Evolutionary conservation across 768 basidiomycete species (phyloP).

Genomic region (Saitozyma sp.): DNA sequence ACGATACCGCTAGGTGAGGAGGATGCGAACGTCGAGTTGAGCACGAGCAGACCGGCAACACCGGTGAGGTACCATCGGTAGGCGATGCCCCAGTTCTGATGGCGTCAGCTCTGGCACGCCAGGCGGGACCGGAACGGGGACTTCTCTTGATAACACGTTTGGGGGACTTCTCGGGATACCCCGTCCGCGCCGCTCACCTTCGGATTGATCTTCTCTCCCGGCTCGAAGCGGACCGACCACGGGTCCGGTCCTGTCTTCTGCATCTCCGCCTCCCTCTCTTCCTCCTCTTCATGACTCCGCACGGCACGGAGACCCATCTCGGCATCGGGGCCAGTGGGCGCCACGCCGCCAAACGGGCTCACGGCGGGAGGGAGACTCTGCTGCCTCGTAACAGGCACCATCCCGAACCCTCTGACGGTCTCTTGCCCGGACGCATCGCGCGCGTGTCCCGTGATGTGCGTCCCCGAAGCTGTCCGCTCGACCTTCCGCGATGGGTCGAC

Average conservation of each 20-base stretch:
- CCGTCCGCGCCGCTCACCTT: constrained; percentile 30
- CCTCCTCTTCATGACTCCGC: constrained; percentile 38
- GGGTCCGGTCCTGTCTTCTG: constrained; percentile 41
- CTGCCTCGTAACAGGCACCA: constrained; percentile 28
- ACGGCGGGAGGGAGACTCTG: constrained; percentile 32
- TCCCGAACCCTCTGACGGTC: constrained; percentile 18
- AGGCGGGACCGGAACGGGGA: too few species aligned
- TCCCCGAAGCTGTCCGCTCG: constrained; percentile 25
- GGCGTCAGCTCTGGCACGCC: neutral
- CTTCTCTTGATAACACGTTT: too few species aligned
- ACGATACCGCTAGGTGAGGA: constrained; percentile 49
- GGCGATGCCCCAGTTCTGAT: constrained; percentile 45
- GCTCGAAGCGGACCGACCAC: constrained; percentile 46
- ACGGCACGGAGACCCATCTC: constrained; percentile 37
- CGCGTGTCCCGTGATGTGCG: constrained; percentile 2
- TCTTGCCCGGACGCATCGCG: constrained; percentile 10
- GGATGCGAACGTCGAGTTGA: constrained; percentile 51
- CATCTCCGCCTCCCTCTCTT: constrained; percentile 26
- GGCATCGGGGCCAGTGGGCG: constrained; percentile 37
- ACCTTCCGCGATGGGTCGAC: constrained; percentile 5
- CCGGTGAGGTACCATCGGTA: constrained; percentile 49
- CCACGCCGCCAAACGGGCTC: constrained; percentile 37
- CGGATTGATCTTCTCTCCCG: constrained; percentile 47
- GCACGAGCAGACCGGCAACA: constrained; percentile 44
- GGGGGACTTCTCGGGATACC: too few species aligned